Conservation (phyloP, 2,329 filamentous ascomycete genomes). For the Aspergillus sp. region DNA sequence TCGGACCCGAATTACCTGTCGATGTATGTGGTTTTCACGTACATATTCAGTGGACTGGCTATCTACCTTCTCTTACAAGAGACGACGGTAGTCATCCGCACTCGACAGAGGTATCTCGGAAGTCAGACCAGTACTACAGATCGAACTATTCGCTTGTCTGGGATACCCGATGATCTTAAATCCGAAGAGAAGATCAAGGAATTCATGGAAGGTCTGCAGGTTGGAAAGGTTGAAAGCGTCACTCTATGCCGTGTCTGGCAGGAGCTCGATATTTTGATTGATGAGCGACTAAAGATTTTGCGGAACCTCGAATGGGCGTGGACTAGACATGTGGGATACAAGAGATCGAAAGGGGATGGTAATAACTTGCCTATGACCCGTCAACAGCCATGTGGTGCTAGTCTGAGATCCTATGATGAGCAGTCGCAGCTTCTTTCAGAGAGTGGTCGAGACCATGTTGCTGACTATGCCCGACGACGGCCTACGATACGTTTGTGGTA, state of each 20-base stretch:
- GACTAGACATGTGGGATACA: constrained; percentile 67
- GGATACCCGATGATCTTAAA: constrained; percentile 73
- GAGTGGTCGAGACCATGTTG: constrained; percentile 36
- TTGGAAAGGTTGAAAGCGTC: constrained; percentile 85
- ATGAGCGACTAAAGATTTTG: constrained; percentile 60
- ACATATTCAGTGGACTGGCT: constrained; percentile 79
- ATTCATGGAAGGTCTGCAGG: constrained; percentile 79
- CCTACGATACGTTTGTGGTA: constrained; percentile 74
- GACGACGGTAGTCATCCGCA: constrained; percentile 77
- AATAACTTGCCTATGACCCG: constrained; percentile 46
- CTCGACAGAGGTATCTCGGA: constrained; percentile 86
- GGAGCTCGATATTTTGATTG: constrained; percentile 70
- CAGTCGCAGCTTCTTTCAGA: constrained; percentile 55
- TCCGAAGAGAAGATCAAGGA: constrained; percentile 79
- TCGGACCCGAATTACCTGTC: constrained; percentile 62
- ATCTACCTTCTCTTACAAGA: constrained; percentile 79
- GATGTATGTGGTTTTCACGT: constrained; percentile 93
- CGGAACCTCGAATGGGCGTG: constrained; percentile 77
- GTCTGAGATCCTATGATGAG: constrained; percentile 36
- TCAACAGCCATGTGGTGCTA: constrained; percentile 38
- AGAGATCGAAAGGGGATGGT: constrained; percentile 42
- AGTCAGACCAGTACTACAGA: constrained; percentile 95
- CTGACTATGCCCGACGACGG: constrained; percentile 43
- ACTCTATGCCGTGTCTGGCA: constrained; percentile 84
- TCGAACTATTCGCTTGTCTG: constrained; percentile 84